These are phyloP conservation scores for Aspergillus latus DNA, from an alignment of 2,329 filamentous ascomycete genomes.

Conservation along the genomic window DNA sequence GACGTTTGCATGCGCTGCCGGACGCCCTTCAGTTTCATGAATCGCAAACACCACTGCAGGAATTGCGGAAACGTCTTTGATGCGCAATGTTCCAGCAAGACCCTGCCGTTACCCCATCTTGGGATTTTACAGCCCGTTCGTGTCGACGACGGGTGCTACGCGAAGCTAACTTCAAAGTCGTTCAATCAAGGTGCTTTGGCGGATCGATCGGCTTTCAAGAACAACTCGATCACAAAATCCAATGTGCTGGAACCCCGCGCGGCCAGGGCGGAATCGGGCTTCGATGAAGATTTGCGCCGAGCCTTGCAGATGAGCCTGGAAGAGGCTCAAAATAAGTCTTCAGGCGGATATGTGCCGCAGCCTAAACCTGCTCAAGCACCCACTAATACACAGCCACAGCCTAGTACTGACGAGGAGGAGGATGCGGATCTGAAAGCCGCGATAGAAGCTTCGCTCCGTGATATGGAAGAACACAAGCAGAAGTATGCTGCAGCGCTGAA, in stretches of 20 bases:
- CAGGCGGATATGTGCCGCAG: conserved; percentile 70
- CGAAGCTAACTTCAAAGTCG: conserved; percentile 76
- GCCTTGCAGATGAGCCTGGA: conserved; percentile 96
- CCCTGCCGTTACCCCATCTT: conserved; percentile 81
- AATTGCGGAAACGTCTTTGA: conserved; percentile 99
- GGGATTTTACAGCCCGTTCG: conserved; percentile 88
- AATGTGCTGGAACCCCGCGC: conserved; percentile 87
- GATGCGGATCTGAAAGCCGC: conserved; percentile 92
- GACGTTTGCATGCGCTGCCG: conserved; percentile 98
- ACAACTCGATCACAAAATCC: conserved; percentile 61
- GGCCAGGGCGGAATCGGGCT: conserved; percentile 83
- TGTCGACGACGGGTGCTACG: conserved; percentile 94
- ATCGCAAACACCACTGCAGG: conserved; percentile 95
- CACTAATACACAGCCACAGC: conserved; percentile 45
- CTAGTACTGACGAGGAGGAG: conserved; percentile 68
- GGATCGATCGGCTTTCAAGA: conserved; percentile 43
- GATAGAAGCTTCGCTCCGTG: conserved; percentile 88
- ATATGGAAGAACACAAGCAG: conserved; percentile 98
- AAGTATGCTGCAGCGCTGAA: conserved; percentile 81
- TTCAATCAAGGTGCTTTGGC: conserved; percentile 45
- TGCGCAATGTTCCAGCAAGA: conserved; percentile 89
- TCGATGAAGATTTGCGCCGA: conserved; percentile 91
- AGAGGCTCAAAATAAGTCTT: conserved; percentile 74
- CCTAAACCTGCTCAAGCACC: conserved; percentile 46
- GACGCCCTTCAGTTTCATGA: conserved; percentile 94